Evolutionary conservation across 306 rosid genomes (phyloP).

Genomic region (Sicyos baderoa): DNA sequence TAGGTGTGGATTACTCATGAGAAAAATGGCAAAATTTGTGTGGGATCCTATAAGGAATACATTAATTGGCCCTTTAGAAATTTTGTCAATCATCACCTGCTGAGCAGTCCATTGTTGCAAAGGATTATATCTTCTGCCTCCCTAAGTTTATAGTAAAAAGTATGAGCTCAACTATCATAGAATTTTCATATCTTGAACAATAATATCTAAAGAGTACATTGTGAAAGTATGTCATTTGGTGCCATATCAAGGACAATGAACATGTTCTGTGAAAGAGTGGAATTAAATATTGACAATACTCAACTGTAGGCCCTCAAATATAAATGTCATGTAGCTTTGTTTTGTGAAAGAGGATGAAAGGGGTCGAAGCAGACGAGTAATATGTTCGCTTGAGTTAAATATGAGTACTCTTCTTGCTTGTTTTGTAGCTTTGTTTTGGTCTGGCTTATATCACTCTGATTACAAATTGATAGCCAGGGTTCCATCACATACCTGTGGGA

Average conservation of each 20-base stretch:
- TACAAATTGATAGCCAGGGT: background rate
- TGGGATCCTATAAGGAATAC: slow-evolving; percentile 55
- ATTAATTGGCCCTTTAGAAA: slow-evolving; percentile 67
- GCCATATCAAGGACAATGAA: slow-evolving; percentile 3
- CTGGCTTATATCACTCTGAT: background rate
- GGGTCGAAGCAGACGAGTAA: background rate
- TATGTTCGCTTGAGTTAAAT: background rate
- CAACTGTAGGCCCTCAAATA: background rate
- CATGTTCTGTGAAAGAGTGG: background rate
- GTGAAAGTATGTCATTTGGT: background rate
- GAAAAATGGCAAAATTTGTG: slow-evolving; percentile 74
- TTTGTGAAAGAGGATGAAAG: background rate
- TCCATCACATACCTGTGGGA: slow-evolving; percentile 57
- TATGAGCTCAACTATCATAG: background rate
- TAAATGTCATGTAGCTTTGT: background rate
- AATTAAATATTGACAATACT: slow-evolving; percentile 7
- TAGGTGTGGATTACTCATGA: slow-evolving; percentile 70
- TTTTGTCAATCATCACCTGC: slow-evolving; percentile 73
- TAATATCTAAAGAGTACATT: background rate
- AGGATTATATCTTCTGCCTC: slow-evolving; percentile 60
- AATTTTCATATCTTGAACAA: slow-evolving; percentile 1
- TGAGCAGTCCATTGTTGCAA: slow-evolving; percentile 61
- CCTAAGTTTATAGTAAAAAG: slow-evolving; percentile 41
- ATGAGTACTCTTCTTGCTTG: background rate
- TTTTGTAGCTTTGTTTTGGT: background rate